A percentile compares a stretch with the other conserved stretches of the same genome.
Evolutionary conservation across 495 filamentous ascomycete genomes (phyloP).

Genomic region (Jackrogersella minutella): DNA sequence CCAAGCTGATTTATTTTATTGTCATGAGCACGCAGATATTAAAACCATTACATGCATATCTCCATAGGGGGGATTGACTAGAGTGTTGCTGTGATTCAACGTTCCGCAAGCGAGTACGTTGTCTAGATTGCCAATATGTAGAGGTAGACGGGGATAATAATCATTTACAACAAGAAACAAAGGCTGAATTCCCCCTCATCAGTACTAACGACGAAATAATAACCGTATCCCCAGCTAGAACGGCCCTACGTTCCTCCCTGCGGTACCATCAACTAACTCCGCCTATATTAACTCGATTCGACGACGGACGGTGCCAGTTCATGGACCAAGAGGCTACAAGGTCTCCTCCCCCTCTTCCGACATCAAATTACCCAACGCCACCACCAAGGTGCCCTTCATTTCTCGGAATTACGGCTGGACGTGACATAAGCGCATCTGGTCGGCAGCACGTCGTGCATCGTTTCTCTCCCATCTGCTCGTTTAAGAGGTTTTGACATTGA

Average conservation of each 20-base stretch:
- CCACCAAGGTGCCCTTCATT: background rate
- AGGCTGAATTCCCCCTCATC: conserved; percentile 1
- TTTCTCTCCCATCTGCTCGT: background rate
- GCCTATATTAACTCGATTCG: background rate
- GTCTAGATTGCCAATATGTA: too few species aligned
- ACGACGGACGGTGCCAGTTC: background rate
- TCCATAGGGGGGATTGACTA: too few species aligned
- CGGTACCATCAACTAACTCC: background rate
- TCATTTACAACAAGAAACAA: conserved; percentile 29
- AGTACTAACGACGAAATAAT: conserved; percentile 3
- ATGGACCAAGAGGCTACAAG: background rate
- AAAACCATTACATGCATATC: too few species aligned
- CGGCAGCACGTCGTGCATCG: conserved; percentile 1
- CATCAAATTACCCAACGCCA: conserved; percentile 14
- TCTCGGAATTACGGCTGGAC: background rate
- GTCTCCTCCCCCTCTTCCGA: background rate
- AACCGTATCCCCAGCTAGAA: background rate
- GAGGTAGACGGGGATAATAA: background rate
- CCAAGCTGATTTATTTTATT: too few species aligned
- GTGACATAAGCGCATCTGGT: background rate
- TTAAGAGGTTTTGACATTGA: background rate
- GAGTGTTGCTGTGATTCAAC: background rate
- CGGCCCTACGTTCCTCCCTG: background rate
- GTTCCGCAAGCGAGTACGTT: background rate
- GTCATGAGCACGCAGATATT: too few species aligned